Percentiles rank a stretch among this genome's conserved stretches.
phyloP scores from a whole-genome alignment of 257 asterid genomes.

The Linderniella brevidens region DNA sequence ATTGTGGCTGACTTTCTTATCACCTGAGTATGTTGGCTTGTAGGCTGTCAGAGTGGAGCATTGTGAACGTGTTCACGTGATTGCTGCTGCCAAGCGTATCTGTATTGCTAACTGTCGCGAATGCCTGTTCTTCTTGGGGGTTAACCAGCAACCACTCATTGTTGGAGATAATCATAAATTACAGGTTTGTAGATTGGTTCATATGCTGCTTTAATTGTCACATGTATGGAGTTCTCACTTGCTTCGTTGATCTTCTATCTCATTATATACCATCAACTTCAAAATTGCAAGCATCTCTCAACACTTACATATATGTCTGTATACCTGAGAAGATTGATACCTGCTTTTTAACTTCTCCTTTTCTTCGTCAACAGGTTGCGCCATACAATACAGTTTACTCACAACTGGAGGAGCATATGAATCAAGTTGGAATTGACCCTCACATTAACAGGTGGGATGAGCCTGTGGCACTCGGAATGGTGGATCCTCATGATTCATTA shows the following conservation, averaged over 20 bases:
- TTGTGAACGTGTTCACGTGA: constrained; percentile 91
- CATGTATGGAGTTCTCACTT: neutral
- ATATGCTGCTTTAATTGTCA: constrained; percentile 8
- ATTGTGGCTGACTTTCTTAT: no score
- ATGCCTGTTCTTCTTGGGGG: constrained; percentile 43
- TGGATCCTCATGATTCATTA: constrained; percentile 87
- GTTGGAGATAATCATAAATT: constrained; percentile 96
- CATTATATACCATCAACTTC: no score
- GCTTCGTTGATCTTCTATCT: no score
- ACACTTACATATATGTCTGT: no score
- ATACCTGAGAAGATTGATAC: no score
- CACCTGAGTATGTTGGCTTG: constrained; percentile 5
- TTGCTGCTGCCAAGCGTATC: constrained; percentile 80
- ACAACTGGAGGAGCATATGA: constrained; percentile 68
- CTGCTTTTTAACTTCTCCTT: constrained; percentile 6
- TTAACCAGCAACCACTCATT: constrained; percentile 6
- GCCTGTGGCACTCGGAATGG: constrained; percentile 70
- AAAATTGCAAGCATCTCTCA: no score
- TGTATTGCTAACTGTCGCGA: constrained; percentile 94
- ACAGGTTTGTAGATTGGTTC: constrained; percentile 32
- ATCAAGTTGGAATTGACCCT: constrained; percentile 60
- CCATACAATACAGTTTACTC: constrained; percentile 38
- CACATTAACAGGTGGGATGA: constrained; percentile 72
- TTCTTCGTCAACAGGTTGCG: neutral
- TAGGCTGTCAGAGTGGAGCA: constrained; percentile 95